Evolutionary conservation across 306 rosid genomes (phyloP).

Genomic region (Clitoria ternatea): DNA sequence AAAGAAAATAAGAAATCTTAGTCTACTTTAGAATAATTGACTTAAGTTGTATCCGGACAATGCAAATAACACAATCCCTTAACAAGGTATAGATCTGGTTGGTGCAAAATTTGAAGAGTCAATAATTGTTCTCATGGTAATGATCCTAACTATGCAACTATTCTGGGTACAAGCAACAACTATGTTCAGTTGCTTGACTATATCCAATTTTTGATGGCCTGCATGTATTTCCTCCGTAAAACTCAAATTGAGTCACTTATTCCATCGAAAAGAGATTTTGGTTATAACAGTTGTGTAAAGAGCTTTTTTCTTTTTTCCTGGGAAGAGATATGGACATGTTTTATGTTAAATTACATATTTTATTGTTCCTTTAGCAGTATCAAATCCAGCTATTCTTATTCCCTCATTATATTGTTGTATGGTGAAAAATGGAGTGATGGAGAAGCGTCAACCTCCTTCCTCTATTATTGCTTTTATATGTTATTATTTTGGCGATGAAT

Average conservation of each 20-base stretch:
- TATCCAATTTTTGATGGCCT: background rate
- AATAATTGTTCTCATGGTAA: background rate
- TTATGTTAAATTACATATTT: conserved; percentile 20
- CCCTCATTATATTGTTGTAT: conserved; percentile 81
- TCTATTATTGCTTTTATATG: conserved; percentile 73
- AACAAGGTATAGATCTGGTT: conserved; percentile 7
- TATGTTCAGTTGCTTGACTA: background rate
- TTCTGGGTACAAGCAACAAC: conserved; percentile 5
- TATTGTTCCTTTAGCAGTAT: conserved; percentile 16
- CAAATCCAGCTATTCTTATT: conserved; percentile 55
- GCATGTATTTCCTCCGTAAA: background rate
- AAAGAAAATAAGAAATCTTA: background rate
- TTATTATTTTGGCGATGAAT: conserved; percentile 90
- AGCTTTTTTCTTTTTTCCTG: conserved; percentile 1
- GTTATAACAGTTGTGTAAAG: background rate
- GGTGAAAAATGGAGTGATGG: conserved; percentile 96
- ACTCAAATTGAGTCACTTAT: background rate
- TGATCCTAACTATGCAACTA: background rate
- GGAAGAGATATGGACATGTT: conserved; percentile 4
- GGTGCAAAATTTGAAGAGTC: background rate
- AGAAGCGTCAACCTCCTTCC: conserved; percentile 85
- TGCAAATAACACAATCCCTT: background rate
- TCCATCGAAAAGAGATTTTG: background rate
- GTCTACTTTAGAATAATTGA: background rate
- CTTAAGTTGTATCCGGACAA: background rate